Conservation (phyloP, 2,329 filamentous ascomycete genomes). For the Pyrenophora graminea region DNA sequence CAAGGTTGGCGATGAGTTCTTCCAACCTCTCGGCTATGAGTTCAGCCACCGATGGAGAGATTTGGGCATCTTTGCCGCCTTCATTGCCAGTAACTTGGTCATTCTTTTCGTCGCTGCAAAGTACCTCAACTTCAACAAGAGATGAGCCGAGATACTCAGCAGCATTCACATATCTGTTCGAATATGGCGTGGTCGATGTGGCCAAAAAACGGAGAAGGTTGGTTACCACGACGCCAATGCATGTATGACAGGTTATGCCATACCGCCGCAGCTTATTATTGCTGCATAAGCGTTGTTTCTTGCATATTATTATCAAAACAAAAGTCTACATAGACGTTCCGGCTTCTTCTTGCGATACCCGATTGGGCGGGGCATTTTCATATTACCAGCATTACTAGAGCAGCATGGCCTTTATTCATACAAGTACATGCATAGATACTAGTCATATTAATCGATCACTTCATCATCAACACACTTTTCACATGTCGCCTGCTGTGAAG, state of each 20-base stretch:
- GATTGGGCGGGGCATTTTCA: slow-evolving; percentile 16
- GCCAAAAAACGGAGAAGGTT: neutral
- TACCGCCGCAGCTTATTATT: no score
- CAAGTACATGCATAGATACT: no score
- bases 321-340: slow-evolving; percentile 2
- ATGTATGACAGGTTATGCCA: no score
- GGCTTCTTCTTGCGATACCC: neutral
- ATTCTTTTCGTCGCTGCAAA: slow-evolving; percentile 62
- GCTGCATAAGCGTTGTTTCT: neutral
- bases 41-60: slow-evolving; percentile 79
- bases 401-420: slow-evolving; percentile 1
- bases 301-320: neutral
- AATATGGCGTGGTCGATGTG: neutral
- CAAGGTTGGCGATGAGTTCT: slow-evolving; percentile 80
- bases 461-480: no score
- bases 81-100: slow-evolving; percentile 76
- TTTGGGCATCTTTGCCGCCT: slow-evolving; percentile 75
- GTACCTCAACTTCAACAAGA: slow-evolving; percentile 53
- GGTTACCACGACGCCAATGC: neutral
- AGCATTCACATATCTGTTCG: neutral
- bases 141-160: slow-evolving; percentile 19
- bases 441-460: no score
- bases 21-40: slow-evolving; percentile 65
- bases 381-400: neutral
- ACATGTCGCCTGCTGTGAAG: no score